A percentile compares a stretch with the other conserved stretches of the same genome.
Conservation (phyloP, 164 flowering plant genomes). For the Aristolochia californica region DNA sequence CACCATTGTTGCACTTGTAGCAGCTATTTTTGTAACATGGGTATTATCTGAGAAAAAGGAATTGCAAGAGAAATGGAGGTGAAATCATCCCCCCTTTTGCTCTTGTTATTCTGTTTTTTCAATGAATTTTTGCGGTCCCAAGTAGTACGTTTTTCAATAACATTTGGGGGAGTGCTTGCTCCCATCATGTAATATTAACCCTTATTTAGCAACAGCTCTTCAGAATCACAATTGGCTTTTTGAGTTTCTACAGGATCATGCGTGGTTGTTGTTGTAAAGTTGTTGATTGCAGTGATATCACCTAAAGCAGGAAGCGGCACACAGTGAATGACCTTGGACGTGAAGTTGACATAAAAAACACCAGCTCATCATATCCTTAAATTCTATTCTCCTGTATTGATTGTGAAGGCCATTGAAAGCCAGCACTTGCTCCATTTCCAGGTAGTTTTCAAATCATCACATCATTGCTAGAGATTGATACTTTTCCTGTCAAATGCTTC, state of each 20-base stretch:
- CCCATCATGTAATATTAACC: slow-evolving; percentile 10
- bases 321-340: no score
- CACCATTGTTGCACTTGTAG: slow-evolving; percentile 71
- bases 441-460: slow-evolving; percentile 4
- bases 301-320: no score
- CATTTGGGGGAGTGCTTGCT: slow-evolving; percentile 2
- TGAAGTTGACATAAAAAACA: no score
- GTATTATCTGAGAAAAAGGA: slow-evolving; percentile 85
- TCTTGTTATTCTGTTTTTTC: neutral
- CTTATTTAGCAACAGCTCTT: no score
- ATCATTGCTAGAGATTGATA: neutral
- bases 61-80: slow-evolving; percentile 87
- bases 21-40: slow-evolving; percentile 87
- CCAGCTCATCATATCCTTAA: slow-evolving; percentile 10
- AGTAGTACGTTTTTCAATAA: slow-evolving; percentile 2
- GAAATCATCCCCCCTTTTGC: slow-evolving; percentile 10
- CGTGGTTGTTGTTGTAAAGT: no score
- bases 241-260: no score
- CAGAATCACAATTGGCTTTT: no score
- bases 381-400: slow-evolving; percentile 12
- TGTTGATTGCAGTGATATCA: no score
- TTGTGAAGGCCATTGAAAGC: slow-evolving; percentile 5
- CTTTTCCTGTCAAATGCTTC: no score
- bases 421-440: neutral
- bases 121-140: slow-evolving; percentile 5